These are phyloP conservation scores for Syzygium malaccense DNA, from an alignment of 441 rosid genomes.

Conservation along the genomic window DNA sequence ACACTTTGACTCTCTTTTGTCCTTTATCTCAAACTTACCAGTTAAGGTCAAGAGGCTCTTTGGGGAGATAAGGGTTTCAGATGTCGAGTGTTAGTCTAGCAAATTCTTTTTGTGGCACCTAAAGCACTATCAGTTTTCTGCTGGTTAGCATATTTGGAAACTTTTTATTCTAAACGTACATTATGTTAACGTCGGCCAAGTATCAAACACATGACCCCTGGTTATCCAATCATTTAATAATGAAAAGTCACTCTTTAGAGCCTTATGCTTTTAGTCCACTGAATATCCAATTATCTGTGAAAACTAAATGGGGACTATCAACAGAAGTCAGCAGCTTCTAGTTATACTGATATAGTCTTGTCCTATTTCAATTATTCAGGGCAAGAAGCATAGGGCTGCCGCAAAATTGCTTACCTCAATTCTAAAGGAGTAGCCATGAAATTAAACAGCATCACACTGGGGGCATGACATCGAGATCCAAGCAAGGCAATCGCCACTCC, in stretches of 20 bases:
- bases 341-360: background rate
- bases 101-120: background rate
- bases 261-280: background rate
- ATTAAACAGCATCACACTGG: slow-evolving; percentile 78
- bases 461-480: slow-evolving; percentile 72
- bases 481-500: slow-evolving; percentile 74
- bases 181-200: background rate
- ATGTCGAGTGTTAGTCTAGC: background rate
- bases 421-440: slow-evolving; percentile 82
- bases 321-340: background rate
- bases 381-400: background rate
- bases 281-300: background rate
- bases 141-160: background rate
- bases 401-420: slow-evolving; percentile 41
- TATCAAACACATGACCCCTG: background rate
- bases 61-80: background rate
- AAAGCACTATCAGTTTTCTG: background rate
- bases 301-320: background rate
- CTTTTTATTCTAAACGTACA: background rate
- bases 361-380: background rate
- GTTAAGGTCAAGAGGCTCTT: background rate
- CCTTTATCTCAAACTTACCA: background rate
- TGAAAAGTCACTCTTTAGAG: background rate
- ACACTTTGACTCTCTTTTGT: background rate
- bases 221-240: background rate